These are phyloP conservation scores for Dactylellina sp. DNA, from an alignment of 2,329 filamentous ascomycete species.

Conservation along the genomic window DNA sequence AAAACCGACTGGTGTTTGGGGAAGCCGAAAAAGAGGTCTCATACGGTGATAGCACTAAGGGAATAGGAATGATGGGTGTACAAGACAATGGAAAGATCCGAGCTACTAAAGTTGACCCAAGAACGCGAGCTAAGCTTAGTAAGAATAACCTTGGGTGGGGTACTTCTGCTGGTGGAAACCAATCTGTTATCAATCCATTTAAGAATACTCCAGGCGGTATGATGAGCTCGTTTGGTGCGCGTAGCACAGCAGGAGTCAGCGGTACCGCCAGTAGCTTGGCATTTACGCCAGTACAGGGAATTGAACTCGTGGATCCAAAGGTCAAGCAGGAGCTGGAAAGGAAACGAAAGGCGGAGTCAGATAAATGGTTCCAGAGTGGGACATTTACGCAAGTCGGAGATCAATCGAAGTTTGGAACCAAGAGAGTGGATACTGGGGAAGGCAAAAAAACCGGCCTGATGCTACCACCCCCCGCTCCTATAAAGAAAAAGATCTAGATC, in stretches of 20 bases:
- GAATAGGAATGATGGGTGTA: slow-evolving; percentile 94
- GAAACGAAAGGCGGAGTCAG: slow-evolving; percentile 93
- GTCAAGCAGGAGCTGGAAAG: slow-evolving; percentile 85
- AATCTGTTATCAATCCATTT: slow-evolving; percentile 77
- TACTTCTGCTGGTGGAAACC: slow-evolving; percentile 74
- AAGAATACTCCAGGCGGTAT: slow-evolving; percentile 67
- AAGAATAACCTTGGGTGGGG: slow-evolving; percentile 98
- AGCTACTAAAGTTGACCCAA: slow-evolving; percentile 87
- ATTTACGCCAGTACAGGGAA: slow-evolving; percentile 92
- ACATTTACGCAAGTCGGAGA: slow-evolving; percentile 88
- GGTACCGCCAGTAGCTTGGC: slow-evolving; percentile 88
- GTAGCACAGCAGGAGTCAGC: slow-evolving; percentile 70
- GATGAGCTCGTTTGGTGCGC: slow-evolving; percentile 78
- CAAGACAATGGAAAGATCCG: slow-evolving; percentile 89
- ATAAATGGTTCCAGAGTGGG: slow-evolving; percentile 97
- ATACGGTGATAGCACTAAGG: slow-evolving; percentile 87
- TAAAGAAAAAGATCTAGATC: slow-evolving; percentile 55
- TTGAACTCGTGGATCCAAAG: slow-evolving; percentile 95
- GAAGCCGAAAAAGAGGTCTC: slow-evolving; percentile 95
- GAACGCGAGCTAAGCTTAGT: slow-evolving; percentile 90
- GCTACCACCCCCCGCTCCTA: slow-evolving; percentile 58
- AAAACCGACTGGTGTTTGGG: slow-evolving; percentile 95
- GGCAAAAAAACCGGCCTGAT: slow-evolving; percentile 66
- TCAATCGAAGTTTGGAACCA: slow-evolving; percentile 76
- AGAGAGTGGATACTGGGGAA: slow-evolving; percentile 76